Conservation (phyloP, 2,329 filamentous ascomycete genomes). For the Colletotrichum siamense region DNA sequence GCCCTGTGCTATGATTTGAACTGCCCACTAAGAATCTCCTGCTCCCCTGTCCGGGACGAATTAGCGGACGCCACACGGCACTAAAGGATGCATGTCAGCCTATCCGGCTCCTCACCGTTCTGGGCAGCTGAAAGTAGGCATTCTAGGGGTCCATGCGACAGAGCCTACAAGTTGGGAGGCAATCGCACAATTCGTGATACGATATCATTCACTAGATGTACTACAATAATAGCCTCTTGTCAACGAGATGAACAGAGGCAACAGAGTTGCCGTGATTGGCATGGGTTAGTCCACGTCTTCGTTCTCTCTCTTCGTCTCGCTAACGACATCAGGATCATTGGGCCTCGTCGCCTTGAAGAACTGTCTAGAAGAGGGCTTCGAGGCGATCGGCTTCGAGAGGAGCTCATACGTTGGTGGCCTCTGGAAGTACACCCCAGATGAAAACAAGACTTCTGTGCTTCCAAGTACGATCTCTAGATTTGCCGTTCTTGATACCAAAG, state of each 20-base stretch:
- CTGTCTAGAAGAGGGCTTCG: constrained; percentile 48
- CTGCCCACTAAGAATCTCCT: neutral
- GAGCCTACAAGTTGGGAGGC: neutral
- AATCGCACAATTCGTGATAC: neutral
- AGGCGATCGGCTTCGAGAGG: constrained; percentile 48
- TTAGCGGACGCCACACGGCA: neutral
- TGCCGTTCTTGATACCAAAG: neutral
- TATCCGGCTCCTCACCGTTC: neutral
- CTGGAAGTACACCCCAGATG: constrained; percentile 43
- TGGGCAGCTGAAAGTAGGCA: neutral
- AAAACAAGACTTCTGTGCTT: constrained; percentile 43
- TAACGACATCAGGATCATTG: constrained; percentile 31
- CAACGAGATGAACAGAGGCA: neutral
- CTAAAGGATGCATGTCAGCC: neutral
- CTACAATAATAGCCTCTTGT: neutral
- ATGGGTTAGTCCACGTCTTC: constrained; percentile 17
- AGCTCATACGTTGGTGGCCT: constrained; percentile 46
- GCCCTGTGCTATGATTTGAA: too few species aligned
- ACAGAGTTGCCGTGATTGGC: constrained; percentile 30
- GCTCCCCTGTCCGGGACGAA: neutral
- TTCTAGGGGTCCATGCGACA: neutral
- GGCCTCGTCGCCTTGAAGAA: constrained; percentile 48
- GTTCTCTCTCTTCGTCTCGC: neutral
- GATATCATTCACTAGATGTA: neutral
- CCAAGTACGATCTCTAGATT: constrained; percentile 23